Evolutionary conservation across 345 rosid species (phyloP).

Genomic region (Eucalyptus urophylla): DNA sequence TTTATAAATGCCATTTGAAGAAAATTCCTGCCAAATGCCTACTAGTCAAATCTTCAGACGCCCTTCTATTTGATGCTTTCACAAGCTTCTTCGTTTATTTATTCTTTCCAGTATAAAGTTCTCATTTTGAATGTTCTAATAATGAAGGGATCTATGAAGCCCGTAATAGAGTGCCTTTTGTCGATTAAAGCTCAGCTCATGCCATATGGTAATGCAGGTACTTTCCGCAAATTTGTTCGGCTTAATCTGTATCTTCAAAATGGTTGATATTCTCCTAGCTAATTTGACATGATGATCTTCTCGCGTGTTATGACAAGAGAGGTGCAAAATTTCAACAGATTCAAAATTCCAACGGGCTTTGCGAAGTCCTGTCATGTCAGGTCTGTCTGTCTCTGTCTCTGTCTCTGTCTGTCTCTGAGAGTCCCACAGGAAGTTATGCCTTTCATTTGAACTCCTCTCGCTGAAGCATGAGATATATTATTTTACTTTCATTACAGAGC

Average conservation of each 20-base stretch:
- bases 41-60: background rate
- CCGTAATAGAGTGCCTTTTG: conserved; percentile 37
- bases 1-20: background rate
- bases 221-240: background rate
- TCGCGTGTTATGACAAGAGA: conserved; percentile 39
- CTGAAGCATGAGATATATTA: background rate
- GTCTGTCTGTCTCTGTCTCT: conserved; percentile 3
- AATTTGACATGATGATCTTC: background rate
- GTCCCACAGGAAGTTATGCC: background rate
- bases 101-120: background rate
- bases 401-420: background rate
- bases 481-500: conserved; percentile 18
- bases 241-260: background rate
- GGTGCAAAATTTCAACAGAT: conserved; percentile 21
- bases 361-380: conserved; percentile 29
- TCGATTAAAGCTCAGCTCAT: conserved; percentile 14
- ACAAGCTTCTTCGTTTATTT: background rate
- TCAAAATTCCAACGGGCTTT: conserved; percentile 40
- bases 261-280: conserved; percentile 3
- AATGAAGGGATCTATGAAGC: conserved; percentile 42
- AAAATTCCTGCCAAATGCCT: background rate
- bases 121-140: background rate
- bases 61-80: background rate
- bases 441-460: background rate
- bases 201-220: conserved; percentile 6